Evolutionary conservation across 805 yeast species (phyloP).

Genomic region (Candida jianshihensis): DNA sequence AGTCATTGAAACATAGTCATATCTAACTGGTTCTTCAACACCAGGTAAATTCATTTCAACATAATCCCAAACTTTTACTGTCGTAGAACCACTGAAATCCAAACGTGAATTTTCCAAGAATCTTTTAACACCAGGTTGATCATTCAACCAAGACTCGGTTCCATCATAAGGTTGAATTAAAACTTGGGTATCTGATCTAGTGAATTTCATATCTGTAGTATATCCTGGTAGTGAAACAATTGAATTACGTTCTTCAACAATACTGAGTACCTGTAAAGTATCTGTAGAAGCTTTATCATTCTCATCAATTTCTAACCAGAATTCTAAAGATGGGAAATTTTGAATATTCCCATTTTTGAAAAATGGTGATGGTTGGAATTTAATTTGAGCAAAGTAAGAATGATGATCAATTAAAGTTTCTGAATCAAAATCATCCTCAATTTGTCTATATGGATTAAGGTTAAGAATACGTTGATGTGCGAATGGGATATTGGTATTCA

Average conservation of each 20-base stretch:
- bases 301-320: conserved; percentile 42
- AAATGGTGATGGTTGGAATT: conserved; percentile 39
- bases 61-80: conserved; percentile 31
- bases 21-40: conserved; percentile 32
- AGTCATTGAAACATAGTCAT: conserved; percentile 36
- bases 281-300: conserved; percentile 26
- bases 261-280: conserved; percentile 34
- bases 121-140: conserved; percentile 36
- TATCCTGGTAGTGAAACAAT: conserved; percentile 35
- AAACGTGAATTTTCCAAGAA: conserved; percentile 33
- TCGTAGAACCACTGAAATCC: conserved; percentile 32
- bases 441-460: conserved; percentile 12
- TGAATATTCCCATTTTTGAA: conserved; percentile 20
- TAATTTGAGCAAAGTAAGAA: conserved; percentile 35
- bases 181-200: conserved; percentile 12
- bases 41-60: conserved; percentile 31
- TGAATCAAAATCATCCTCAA: conserved; percentile 6
- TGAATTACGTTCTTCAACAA: conserved; percentile 37
- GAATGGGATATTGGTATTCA: conserved; percentile 18
- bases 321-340: conserved; percentile 46
- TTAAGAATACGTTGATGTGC: conserved; percentile 11
- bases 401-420: conserved; percentile 19
- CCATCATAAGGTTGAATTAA: conserved; percentile 12
- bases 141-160: conserved; percentile 15
- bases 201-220: conserved; percentile 38